Percentiles rank a stretch among this genome's conserved stretches.
Conservation (phyloP, 306 rosid genomes). For the Pyrus betulifolia region DNA sequence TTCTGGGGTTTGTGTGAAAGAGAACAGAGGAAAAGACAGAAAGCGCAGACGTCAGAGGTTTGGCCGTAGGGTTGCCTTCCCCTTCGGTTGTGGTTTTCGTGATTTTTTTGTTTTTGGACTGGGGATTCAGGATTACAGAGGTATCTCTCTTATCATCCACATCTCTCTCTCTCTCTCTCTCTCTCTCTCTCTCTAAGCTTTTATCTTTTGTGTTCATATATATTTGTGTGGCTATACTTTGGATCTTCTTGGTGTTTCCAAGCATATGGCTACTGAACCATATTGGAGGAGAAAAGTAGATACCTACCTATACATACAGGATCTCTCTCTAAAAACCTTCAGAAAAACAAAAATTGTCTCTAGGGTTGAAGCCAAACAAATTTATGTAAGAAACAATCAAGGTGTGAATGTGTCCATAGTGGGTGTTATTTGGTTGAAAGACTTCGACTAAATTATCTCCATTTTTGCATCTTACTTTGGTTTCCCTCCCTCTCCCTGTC, state of each 20-base stretch:
- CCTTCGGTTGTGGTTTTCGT: slow-evolving; percentile 44
- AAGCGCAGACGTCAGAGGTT: slow-evolving; percentile 73
- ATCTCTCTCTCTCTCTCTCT: slow-evolving; percentile 6
- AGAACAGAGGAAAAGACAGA: slow-evolving; percentile 86
- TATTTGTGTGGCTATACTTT: slow-evolving; percentile 54
- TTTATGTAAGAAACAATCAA: slow-evolving; percentile 34
- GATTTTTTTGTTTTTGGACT: slow-evolving; percentile 32
- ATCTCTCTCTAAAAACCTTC: slow-evolving; percentile 25
- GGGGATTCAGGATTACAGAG: slow-evolving; percentile 29
- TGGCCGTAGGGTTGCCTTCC: slow-evolving; percentile 69
- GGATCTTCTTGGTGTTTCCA: slow-evolving; percentile 56
- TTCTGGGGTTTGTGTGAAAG: slow-evolving; percentile 30
- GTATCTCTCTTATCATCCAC: slow-evolving; percentile 26
- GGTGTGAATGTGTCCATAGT: slow-evolving; percentile 14
- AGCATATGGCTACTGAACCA: slow-evolving; percentile 34
- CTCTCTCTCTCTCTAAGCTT: slow-evolving; percentile 13
- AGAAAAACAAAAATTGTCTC: slow-evolving; percentile 61
- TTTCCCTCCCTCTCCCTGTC: slow-evolving; percentile 8
- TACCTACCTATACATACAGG: slow-evolving; percentile 11
- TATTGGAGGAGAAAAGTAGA: slow-evolving; percentile 33
- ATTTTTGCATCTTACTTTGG: slow-evolving; percentile 19
- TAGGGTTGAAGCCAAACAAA: slow-evolving; percentile 72
- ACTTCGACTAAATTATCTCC: slow-evolving; percentile 8
- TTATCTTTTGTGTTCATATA: slow-evolving; percentile 47
- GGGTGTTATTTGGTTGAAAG: slow-evolving; percentile 17